These are phyloP conservation scores for Cladobotryum protrusum DNA, from an alignment of 2,329 filamentous ascomycete genomes.

Conservation along the genomic window DNA sequence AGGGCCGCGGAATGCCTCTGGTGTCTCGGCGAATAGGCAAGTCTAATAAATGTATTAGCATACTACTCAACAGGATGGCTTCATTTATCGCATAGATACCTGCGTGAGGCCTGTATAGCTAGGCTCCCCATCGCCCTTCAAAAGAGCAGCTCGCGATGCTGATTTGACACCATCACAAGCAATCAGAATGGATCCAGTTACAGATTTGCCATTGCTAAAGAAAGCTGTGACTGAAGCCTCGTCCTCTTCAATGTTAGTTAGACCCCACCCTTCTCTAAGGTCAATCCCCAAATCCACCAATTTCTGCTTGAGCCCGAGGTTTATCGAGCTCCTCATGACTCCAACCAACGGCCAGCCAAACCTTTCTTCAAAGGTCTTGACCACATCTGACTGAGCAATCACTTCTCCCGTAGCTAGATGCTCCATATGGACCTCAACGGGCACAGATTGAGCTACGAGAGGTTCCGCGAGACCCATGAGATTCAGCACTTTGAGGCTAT, in stretches of 20 bases:
- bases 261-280: slow-evolving; percentile 19
- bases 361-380: slow-evolving; percentile 12
- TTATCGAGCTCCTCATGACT: slow-evolving; percentile 17
- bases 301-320: slow-evolving; percentile 13
- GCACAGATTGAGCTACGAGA: slow-evolving; percentile 12
- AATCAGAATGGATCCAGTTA: slow-evolving; percentile 18
- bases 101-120: slow-evolving; percentile 18
- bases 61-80: neutral
- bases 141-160: slow-evolving; percentile 12
- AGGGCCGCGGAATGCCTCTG: slow-evolving; percentile 9
- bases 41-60: slow-evolving; percentile 11
- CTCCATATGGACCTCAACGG: slow-evolving; percentile 16
- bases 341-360: slow-evolving; percentile 18
- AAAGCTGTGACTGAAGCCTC: slow-evolving; percentile 16
- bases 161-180: slow-evolving; percentile 21
- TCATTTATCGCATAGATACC: neutral
- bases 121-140: slow-evolving; percentile 13
- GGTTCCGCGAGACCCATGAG: slow-evolving; percentile 15
- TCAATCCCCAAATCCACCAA: slow-evolving; percentile 16
- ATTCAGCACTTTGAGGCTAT: slow-evolving; percentile 17
- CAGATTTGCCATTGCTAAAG: slow-evolving; percentile 15
- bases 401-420: slow-evolving; percentile 13
- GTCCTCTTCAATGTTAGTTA: slow-evolving; percentile 16
- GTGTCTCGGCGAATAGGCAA: slow-evolving; percentile 15
- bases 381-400: slow-evolving; percentile 16